phyloP scores from a whole-genome alignment of 352 stramenopile species.

The Phytopythium oedochilum region DNA sequence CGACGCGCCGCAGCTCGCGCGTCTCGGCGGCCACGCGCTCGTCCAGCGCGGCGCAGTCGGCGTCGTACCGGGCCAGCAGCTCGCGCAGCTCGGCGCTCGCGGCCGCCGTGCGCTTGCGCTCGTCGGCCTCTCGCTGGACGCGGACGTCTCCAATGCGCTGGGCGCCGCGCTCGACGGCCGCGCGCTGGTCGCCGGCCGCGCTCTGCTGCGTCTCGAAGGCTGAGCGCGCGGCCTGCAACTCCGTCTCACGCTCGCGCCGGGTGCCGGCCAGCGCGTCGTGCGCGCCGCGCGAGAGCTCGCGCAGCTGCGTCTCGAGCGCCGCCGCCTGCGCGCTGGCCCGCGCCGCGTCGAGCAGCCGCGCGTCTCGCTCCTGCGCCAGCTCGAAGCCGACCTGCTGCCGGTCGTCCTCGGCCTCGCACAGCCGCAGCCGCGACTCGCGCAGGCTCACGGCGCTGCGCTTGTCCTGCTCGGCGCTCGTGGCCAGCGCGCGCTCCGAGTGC shows the following conservation, averaged over 20 bases:
- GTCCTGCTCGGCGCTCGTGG: slow-evolving; percentile 55
- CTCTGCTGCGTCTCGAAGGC: slow-evolving; percentile 36
- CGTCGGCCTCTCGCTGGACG: slow-evolving; percentile 39
- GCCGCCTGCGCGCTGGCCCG: slow-evolving; percentile 29
- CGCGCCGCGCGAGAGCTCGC: slow-evolving; percentile 30
- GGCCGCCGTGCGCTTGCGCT: slow-evolving; percentile 45
- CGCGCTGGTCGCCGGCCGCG: slow-evolving; percentile 25
- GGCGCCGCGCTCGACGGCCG: slow-evolving; percentile 20
- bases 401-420: slow-evolving; percentile 63
- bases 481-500: slow-evolving; percentile 28
- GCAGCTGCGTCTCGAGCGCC: slow-evolving; percentile 38
- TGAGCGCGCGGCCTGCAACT: slow-evolving; percentile 27
- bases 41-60: slow-evolving; percentile 45
- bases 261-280: slow-evolving; percentile 29
- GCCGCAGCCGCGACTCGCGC: slow-evolving; percentile 41
- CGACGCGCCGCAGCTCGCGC: slow-evolving; percentile 23
- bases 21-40: slow-evolving; percentile 24
- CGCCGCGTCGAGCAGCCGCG: slow-evolving; percentile 17
- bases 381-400: slow-evolving; percentile 57
- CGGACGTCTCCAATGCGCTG: slow-evolving; percentile 31
- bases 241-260: slow-evolving; percentile 36
- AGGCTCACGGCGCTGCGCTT: slow-evolving; percentile 22
- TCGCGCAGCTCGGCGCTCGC: slow-evolving; percentile 33
- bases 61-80: slow-evolving; percentile 42
- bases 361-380: slow-evolving; percentile 31